Percentiles rank a stretch among this genome's conserved stretches.
Conservation (phyloP, 257 asterid species). For the Solanum ossicruentum region DNA sequence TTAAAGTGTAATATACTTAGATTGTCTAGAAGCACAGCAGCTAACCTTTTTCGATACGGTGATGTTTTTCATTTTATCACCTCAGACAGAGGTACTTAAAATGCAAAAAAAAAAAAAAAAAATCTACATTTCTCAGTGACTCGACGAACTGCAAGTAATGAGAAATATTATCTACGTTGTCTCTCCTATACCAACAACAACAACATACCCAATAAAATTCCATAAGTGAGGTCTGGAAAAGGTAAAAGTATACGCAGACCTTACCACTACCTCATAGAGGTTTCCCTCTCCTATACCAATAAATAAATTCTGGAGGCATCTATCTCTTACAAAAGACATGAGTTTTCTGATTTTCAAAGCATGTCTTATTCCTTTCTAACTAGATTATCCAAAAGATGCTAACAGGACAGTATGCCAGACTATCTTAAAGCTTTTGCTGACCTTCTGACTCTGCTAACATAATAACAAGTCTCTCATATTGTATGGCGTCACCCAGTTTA, state of each 20-base stretch:
- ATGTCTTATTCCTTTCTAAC: not conserved
- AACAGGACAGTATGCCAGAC: not conserved
- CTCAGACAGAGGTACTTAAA: not conserved
- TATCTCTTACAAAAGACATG: not conserved
- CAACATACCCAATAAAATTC: no score
- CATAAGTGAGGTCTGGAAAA: no score
- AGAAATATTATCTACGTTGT: not conserved
- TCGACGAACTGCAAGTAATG: not conserved
- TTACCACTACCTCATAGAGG: no score
- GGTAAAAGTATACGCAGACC: no score
- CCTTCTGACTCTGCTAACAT: not conserved
- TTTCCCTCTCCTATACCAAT: not conserved
- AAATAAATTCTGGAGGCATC: not conserved
- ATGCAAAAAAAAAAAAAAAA: not conserved
- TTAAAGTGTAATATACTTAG: not conserved
- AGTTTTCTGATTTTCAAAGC: not conserved
- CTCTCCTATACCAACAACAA: not conserved
- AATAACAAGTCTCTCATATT: not conserved
- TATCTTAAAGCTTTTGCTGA: not conserved
- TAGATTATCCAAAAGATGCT: not conserved
- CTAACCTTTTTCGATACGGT: not conserved
- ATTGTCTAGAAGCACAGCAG: not conserved
- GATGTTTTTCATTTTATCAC: not conserved
- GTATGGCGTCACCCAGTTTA: not conserved
- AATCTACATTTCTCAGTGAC: not conserved